Evolutionary conservation across 148 eudicot species (phyloP).

Genomic region (Chenopodium album): DNA sequence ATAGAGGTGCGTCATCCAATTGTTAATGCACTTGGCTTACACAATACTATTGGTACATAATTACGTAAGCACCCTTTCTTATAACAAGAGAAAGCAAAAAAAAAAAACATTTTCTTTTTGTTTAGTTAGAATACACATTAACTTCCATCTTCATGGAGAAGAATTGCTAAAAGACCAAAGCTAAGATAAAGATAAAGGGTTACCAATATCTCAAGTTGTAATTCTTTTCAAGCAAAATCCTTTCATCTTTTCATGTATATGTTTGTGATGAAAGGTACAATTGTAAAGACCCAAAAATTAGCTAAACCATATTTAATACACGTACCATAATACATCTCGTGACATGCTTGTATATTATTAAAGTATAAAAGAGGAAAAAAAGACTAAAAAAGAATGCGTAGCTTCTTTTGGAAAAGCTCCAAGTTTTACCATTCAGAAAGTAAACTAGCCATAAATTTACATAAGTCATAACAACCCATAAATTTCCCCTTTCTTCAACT

Average conservation of each 20-base stretch:
- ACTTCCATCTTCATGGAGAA: not conserved
- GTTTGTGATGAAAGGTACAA: conserved; percentile 6
- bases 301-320: conserved; percentile 6
- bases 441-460: conserved; percentile 20
- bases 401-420: conserved; percentile 24
- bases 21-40: not conserved
- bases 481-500: not conserved
- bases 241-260: conserved; percentile 22
- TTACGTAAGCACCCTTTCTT: no score
- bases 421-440: conserved; percentile 16
- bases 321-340: conserved; percentile 9
- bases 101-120: not conserved
- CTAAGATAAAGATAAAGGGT: not conserved
- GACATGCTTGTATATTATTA: conserved; percentile 2
- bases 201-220: conserved; percentile 10
- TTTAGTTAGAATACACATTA: not conserved
- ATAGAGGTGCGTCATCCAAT: not conserved
- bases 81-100: no score
- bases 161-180: not conserved
- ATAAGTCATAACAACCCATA: conserved; percentile 7
- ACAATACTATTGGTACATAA: no score
- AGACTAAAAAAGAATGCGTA: not conserved
- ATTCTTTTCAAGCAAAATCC: conserved; percentile 18
- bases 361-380: not conserved
- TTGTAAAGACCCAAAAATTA: conserved; percentile 10